phyloP scores from a whole-genome alignment of 2,329 filamentous ascomycete genomes.

The Monilinia vaccinii-corymbosi region DNA sequence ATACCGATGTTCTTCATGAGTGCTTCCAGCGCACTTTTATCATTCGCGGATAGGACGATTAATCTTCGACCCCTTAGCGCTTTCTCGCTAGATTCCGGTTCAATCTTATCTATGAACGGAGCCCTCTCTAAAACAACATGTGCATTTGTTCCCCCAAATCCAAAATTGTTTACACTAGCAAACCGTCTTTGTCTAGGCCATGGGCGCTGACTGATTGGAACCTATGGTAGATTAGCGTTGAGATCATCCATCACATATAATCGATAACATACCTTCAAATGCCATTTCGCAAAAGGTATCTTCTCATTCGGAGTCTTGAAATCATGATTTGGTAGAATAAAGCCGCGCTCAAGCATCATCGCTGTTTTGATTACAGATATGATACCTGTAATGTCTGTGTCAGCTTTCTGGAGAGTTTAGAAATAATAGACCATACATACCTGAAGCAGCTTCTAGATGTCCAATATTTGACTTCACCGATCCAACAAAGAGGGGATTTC shows the following conservation, averaged over 20 bases:
- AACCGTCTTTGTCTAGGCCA: slow-evolving; percentile 35
- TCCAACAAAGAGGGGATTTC: slow-evolving; percentile 12
- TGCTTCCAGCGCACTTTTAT: slow-evolving; percentile 21
- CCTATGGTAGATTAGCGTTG: slow-evolving; percentile 15
- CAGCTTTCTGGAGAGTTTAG: background rate
- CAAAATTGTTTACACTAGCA: slow-evolving; percentile 32
- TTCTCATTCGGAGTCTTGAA: slow-evolving; percentile 32
- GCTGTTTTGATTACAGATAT: slow-evolving; percentile 37
- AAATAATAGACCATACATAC: slow-evolving; percentile 5
- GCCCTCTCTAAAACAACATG: slow-evolving; percentile 20
- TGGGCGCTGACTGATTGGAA: slow-evolving; percentile 26
- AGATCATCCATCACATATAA: background rate
- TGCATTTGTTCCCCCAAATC: slow-evolving; percentile 18
- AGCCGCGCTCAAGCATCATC: slow-evolving; percentile 27
- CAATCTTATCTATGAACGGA: slow-evolving; percentile 24
- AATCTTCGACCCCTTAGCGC: slow-evolving; percentile 27
- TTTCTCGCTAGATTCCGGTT: slow-evolving; percentile 13
- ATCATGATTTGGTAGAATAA: slow-evolving; percentile 17
- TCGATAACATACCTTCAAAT: slow-evolving; percentile 27
- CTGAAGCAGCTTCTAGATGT: slow-evolving; percentile 33
- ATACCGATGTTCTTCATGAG: slow-evolving; percentile 26
- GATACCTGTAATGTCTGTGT: slow-evolving; percentile 29
- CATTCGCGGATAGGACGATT: slow-evolving; percentile 23
- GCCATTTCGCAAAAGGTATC: slow-evolving; percentile 32
- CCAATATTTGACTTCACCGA: slow-evolving; percentile 34